Evolutionary conservation across 805 yeast species (phyloP), one percentile per base, ranked within the genome.

Genomic region (Suhomyces faveliae): DNA sequence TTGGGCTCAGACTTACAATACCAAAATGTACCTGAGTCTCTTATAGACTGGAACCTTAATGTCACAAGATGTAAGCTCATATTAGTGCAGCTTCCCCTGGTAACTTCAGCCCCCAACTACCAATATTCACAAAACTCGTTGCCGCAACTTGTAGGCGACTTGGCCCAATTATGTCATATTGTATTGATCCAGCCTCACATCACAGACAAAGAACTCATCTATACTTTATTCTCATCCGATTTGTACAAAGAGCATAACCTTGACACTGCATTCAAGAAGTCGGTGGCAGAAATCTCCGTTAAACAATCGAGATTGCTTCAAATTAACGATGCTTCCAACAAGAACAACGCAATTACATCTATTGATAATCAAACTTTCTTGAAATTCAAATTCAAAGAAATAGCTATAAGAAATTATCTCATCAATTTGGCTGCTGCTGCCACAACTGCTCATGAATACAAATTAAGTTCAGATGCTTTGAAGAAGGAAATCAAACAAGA

Each of bases 371-470:
- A 66, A 51, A 48, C 65, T 5, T 64, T 50, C 20, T 58, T 73
- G 45, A 60, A 62, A 40, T 65, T 71, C 50, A 64, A 69, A 42
- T 74, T 64, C 46, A 74, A 71, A 57, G 72, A 72, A 43, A 68
- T 76, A 21, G 80, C 81, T 4, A 57, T 78, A 24, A 58, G 80
- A 44, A 77, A 78, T 59, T 78, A 75, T 51, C 64, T 78, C 47
- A 66, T 78, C n/a, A 78, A 78, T 58, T 60, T 78, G 47, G 73
- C 80, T 10, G 82, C 80, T 10, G 83, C 82, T 3, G 76, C 80
- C 6, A 77, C 80, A 38, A 78, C 83, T 0, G 74, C 79, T 6
- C 69, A 73, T 49, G 83, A 78, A 54, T 78, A 75, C 56, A 71
- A 76, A 51, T 53, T 70, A 40, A 67, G 68, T 52, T 50, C 68